phyloP scores from a whole-genome alignment of 2,329 filamentous ascomycete species.

The Fusarium albosuccineum region DNA sequence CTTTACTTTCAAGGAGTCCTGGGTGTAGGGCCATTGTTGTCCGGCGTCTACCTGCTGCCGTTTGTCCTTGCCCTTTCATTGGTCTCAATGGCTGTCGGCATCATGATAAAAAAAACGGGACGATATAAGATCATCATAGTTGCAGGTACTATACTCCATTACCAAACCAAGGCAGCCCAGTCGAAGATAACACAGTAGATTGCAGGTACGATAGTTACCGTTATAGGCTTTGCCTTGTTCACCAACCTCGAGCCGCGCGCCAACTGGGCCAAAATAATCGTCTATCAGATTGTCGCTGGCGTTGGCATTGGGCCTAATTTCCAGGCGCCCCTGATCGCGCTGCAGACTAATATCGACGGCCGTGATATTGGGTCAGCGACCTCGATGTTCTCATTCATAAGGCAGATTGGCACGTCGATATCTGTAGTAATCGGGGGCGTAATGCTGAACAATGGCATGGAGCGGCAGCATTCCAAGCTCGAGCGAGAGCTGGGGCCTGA shows the following conservation, averaged over 20 bases:
- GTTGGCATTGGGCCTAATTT: conserved; percentile 77
- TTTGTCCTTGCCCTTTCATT: conserved; percentile 76
- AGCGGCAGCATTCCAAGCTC: conserved; percentile 64
- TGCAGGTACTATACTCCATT: conserved; percentile 59
- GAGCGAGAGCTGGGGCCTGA: conserved; percentile 62
- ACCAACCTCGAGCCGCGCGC: conserved; percentile 70
- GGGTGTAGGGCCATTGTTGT: conserved; percentile 75
- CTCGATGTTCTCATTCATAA: conserved; percentile 74
- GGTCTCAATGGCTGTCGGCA: conserved; percentile 68
- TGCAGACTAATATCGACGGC: conserved; percentile 72
- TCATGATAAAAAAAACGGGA: conserved; percentile 73
- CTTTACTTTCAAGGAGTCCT: conserved; percentile 87
- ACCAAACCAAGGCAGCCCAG: too few species aligned
- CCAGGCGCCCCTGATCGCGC: conserved; percentile 75
- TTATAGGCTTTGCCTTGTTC: conserved; percentile 74
- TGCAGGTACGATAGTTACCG: conserved; percentile 67
- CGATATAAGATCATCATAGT: conserved; percentile 73
- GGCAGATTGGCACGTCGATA: conserved; percentile 76
- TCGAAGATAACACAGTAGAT: too few species aligned
- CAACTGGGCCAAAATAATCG: conserved; percentile 68
- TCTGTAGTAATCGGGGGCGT: conserved; percentile 82
- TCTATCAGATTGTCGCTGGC: conserved; percentile 74
- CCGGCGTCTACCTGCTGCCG: conserved; percentile 81
- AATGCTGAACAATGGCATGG: conserved; percentile 82
- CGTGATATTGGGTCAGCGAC: conserved; percentile 78